phyloP scores from a whole-genome alignment of 2,329 filamentous ascomycete genomes.

The Chaetomium olivaceum region DNA sequence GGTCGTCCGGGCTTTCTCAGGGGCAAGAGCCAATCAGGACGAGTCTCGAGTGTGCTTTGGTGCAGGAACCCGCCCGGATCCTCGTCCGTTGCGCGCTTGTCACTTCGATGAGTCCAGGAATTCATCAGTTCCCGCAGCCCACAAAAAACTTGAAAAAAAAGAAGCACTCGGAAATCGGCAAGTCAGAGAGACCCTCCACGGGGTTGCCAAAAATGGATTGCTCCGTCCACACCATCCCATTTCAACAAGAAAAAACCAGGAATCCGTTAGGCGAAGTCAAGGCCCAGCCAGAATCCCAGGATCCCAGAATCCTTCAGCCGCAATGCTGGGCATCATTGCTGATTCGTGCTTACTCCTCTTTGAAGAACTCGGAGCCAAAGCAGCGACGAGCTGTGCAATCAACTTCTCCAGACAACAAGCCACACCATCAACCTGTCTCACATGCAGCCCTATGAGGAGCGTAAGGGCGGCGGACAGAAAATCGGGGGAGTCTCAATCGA shows the following conservation, averaged over 20 bases:
- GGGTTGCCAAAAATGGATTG: background rate
- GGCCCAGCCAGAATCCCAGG: too few relatives aligned
- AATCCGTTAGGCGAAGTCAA: background rate
- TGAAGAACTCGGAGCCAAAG: background rate
- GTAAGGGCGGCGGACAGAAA: background rate
- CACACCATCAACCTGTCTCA: background rate
- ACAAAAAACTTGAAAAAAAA: background rate
- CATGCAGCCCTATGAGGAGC: conserved; percentile 12
- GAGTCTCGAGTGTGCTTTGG: background rate
- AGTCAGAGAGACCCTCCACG: background rate
- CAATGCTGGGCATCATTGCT: background rate
- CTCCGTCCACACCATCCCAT: background rate
- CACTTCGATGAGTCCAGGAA: background rate
- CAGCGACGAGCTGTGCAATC: background rate
- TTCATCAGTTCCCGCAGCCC: background rate
- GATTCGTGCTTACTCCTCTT: background rate
- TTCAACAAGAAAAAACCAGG: background rate
- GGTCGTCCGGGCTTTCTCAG: background rate
- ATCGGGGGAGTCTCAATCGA: background rate
- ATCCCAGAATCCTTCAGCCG: conserved; percentile 18
- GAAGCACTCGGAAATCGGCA: background rate
- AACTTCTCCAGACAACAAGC: background rate
- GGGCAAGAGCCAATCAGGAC: conserved; percentile 14
- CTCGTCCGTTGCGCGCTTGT: background rate
- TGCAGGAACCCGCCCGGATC: background rate